A percentile compares a stretch with the other conserved stretches of the same genome.
phyloP scores from a whole-genome alignment of 148 eudicot species.

The Fagopyrum tataricum region DNA sequence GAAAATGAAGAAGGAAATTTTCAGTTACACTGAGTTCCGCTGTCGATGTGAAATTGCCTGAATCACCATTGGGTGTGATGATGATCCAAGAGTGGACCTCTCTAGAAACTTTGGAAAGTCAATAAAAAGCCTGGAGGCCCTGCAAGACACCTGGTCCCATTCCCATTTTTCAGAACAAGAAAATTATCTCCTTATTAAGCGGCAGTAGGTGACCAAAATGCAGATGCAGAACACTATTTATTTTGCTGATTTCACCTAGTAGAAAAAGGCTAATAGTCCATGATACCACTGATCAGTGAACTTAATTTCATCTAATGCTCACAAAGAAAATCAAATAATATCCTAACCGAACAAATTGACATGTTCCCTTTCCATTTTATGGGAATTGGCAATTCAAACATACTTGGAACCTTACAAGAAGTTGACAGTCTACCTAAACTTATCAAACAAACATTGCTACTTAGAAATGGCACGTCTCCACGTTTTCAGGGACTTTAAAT shows the following conservation, averaged over 20 bases:
- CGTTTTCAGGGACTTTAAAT: background rate
- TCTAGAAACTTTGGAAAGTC: too few species aligned
- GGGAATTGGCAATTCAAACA: background rate
- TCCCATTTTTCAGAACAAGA: too few species aligned
- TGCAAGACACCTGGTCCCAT: too few species aligned
- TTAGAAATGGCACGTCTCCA: background rate
- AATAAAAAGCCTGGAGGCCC: too few species aligned
- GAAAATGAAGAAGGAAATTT: too few species aligned
- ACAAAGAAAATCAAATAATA: background rate
- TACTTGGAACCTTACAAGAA: background rate
- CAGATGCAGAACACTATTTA: background rate
- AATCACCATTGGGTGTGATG: too few species aligned
- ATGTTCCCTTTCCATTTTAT: background rate
- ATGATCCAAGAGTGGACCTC: too few species aligned
- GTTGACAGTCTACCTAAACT: background rate
- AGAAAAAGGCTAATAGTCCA: background rate
- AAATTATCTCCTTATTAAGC: too few species aligned
- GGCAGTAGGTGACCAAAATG: too few species aligned
- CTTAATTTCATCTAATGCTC: background rate
- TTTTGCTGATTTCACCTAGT: background rate
- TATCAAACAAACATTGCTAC: background rate
- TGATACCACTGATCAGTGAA: background rate
- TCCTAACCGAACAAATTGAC: background rate
- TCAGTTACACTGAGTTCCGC: too few species aligned
- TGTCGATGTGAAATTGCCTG: too few species aligned